These are phyloP conservation scores for Taiozyma sp. DNA, from an alignment of 1,139 yeast genomes.

Conservation along the genomic window DNA sequence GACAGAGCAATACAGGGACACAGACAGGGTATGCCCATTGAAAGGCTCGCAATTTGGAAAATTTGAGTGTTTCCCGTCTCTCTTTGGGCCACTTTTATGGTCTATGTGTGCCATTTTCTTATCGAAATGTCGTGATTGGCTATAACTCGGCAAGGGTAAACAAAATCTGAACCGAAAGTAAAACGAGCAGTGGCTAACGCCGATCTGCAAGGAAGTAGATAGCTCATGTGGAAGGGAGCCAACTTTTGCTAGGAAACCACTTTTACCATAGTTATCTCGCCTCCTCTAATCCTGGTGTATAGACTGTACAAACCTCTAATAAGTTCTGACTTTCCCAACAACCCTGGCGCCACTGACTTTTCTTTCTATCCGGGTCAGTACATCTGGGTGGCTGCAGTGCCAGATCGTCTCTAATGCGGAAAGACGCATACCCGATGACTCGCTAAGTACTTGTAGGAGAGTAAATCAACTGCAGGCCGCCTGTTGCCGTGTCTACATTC, in stretches of 20 bases:
- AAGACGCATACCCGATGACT: background rate
- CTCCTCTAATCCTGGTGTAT: too few relatives aligned
- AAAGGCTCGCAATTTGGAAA: background rate
- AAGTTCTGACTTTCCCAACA: background rate
- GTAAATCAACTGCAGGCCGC: background rate
- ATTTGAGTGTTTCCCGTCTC: background rate
- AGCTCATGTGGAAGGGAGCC: too few relatives aligned
- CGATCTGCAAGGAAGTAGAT: too few relatives aligned
- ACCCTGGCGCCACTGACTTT: background rate
- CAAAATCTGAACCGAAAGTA: too few relatives aligned
- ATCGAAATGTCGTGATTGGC: background rate
- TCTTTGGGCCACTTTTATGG: background rate
- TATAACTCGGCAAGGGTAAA: background rate
- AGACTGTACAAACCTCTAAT: too few relatives aligned
- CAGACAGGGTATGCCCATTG: background rate
- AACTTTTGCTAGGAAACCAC: too few relatives aligned
- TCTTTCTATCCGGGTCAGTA: background rate
- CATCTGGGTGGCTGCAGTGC: background rate
- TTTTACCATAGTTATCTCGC: too few relatives aligned
- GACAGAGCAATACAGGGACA: too few relatives aligned
- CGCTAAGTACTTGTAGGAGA: background rate
- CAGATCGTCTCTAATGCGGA: background rate
- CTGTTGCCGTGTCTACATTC: background rate
- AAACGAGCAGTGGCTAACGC: too few relatives aligned
- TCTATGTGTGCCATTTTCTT: background rate